phyloP scores from a whole-genome alignment of 768 basidiomycete genomes.

The Gautieria morchelliformis region DNA sequence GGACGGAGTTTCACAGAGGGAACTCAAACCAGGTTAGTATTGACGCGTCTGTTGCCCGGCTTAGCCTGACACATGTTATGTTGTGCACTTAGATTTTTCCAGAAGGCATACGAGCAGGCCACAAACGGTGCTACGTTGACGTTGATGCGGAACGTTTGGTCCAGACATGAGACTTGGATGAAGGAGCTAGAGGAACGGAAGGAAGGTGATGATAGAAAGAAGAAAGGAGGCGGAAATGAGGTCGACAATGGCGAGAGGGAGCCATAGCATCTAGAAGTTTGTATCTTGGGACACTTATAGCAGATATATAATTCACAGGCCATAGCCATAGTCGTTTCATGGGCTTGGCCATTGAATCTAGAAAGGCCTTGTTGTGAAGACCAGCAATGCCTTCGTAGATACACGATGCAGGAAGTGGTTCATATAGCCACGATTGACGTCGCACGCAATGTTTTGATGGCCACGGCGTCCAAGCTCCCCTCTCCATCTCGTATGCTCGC shows the following conservation, averaged over 20 bases:
- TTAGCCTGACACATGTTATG: not conserved
- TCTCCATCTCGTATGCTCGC: not conserved
- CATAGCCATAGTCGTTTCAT: not conserved
- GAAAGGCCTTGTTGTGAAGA: not conserved
- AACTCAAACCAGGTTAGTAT: constrained; percentile 4
- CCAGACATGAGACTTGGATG: constrained; percentile 4
- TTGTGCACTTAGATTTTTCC: not conserved
- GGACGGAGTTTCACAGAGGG: constrained; percentile 3
- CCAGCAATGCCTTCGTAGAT: not conserved
- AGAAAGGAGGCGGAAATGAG: not conserved
- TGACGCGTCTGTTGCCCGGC: not conserved
- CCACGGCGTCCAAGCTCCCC: not conserved
- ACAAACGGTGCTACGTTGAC: constrained; percentile 7
- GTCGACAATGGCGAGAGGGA: not conserved
- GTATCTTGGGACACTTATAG: not conserved
- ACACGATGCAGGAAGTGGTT: not conserved
- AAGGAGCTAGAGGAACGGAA: constrained; percentile 4
- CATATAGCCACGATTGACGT: not conserved
- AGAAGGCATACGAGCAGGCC: constrained; percentile 4
- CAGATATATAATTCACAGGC: not conserved
- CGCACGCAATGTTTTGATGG: too few relatives aligned
- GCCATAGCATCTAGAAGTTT: not conserved
- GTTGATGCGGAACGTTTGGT: constrained; percentile 8
- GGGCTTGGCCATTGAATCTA: not conserved
- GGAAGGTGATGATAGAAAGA: constrained; percentile 3